These are phyloP conservation scores for Waltergamsia citrina DNA, from an alignment of 2,329 filamentous ascomycete genomes.

Conservation along the genomic window DNA sequence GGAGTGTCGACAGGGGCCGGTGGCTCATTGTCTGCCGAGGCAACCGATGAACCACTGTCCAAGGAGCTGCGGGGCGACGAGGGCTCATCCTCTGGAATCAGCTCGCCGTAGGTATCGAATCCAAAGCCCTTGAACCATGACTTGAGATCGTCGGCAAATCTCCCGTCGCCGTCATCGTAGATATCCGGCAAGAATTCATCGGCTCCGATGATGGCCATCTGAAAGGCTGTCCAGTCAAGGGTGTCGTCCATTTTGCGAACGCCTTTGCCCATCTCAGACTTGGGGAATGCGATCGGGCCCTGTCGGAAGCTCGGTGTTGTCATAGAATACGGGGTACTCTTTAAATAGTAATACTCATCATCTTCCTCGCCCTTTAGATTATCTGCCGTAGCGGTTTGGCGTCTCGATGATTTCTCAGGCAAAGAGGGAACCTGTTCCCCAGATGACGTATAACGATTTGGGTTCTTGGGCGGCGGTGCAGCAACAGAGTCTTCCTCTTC, in stretches of 20 bases:
- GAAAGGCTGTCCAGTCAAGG: slow-evolving; percentile 55
- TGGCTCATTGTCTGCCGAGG: background rate
- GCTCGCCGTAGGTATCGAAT: slow-evolving; percentile 30
- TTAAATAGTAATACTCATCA: slow-evolving; percentile 37
- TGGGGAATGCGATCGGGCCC: slow-evolving; percentile 43
- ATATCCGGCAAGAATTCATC: slow-evolving; percentile 37
- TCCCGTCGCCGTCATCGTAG: slow-evolving; percentile 31
- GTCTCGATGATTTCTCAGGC: background rate
- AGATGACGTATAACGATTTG: background rate
- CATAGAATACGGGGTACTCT: slow-evolving; percentile 37
- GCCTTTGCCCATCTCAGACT: slow-evolving; percentile 28
- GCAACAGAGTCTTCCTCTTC: background rate
- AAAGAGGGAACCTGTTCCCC: background rate
- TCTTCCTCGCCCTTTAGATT: slow-evolving; percentile 8
- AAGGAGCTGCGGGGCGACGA: slow-evolving; percentile 8
- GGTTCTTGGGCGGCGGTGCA: slow-evolving; percentile 2
- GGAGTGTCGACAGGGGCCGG: background rate
- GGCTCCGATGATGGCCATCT: slow-evolving; percentile 52
- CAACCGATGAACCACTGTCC: slow-evolving; percentile 14
- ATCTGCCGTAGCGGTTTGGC: background rate
- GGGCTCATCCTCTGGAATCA: slow-evolving; percentile 17
- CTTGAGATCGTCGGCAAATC: slow-evolving; percentile 29
- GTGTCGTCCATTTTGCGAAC: slow-evolving; percentile 33
- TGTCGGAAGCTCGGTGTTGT: slow-evolving; percentile 41
- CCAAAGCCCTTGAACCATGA: slow-evolving; percentile 43